These are phyloP conservation scores for Psidium guajava DNA, from an alignment of 345 rosid species.

Conservation along the genomic window DNA sequence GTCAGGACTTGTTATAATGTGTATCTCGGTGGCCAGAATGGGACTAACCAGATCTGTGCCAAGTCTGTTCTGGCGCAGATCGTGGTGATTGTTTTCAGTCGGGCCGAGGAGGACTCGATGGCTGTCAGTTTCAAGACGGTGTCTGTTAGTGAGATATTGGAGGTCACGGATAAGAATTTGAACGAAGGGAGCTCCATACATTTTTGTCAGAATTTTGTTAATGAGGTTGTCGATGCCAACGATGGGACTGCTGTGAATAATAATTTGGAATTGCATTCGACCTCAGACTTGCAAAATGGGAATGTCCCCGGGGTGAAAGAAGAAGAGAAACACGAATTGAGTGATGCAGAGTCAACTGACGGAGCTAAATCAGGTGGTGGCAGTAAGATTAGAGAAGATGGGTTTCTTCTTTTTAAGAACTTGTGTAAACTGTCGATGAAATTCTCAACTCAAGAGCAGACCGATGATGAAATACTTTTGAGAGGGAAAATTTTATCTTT, in stretches of 20 bases:
- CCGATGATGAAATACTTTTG: slow-evolving; percentile 87
- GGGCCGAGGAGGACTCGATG: slow-evolving; percentile 67
- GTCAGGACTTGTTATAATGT: slow-evolving; percentile 88
- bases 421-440: slow-evolving; percentile 91
- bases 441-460: slow-evolving; percentile 76
- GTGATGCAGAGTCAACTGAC: slow-evolving; percentile 15
- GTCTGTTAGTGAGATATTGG: slow-evolving; percentile 61
- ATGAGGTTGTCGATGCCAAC: slow-evolving; percentile 53
- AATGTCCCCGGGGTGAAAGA: slow-evolving; percentile 12
- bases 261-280: slow-evolving; percentile 15
- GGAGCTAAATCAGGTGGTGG: slow-evolving; percentile 16
- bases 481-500: slow-evolving; percentile 83
- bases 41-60: slow-evolving; percentile 94
- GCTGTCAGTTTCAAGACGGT: slow-evolving; percentile 37
- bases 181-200: slow-evolving; percentile 83
- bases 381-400: slow-evolving; percentile 86
- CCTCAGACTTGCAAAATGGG: slow-evolving; percentile 33
- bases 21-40: slow-evolving; percentile 68
- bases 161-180: slow-evolving; percentile 73
- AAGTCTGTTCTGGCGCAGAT: slow-evolving; percentile 89
- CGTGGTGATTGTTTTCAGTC: slow-evolving; percentile 54
- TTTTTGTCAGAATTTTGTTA: slow-evolving; percentile 61
- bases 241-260: slow-evolving; percentile 48
- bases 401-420: slow-evolving; percentile 72
- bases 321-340: slow-evolving; percentile 13